These are phyloP conservation scores for Chaetomium globosum DNA, from an alignment of 2,329 filamentous ascomycete genomes.

Conservation along the genomic window DNA sequence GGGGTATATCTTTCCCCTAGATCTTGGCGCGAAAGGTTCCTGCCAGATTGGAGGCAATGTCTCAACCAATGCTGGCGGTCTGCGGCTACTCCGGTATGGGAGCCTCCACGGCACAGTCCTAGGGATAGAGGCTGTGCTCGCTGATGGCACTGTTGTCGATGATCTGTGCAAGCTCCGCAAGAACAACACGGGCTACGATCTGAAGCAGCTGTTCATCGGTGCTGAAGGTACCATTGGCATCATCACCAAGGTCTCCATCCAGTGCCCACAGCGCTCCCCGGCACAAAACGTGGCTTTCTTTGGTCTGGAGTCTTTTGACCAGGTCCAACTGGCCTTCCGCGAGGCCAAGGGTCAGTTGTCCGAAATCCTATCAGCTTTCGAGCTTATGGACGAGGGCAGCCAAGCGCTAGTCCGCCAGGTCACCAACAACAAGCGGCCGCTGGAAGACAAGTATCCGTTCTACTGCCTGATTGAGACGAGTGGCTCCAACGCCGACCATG, in stretches of 20 bases:
- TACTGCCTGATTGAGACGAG: conserved; percentile 97
- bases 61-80: conserved; percentile 89
- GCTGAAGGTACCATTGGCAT: conserved; percentile 94
- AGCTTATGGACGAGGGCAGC: conserved; percentile 88
- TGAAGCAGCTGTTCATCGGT: conserved; percentile 96
- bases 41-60: conserved; percentile 97
- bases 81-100: conserved; percentile 87
- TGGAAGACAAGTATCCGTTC: conserved; percentile 85
- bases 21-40: conserved; percentile 96
- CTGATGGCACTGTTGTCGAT: conserved; percentile 88
- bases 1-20: conserved; percentile 89
- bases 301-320: conserved; percentile 84
- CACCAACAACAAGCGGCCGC: conserved; percentile 74
- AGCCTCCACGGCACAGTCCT: conserved; percentile 92
- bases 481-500: conserved; percentile 91
- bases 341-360: conserved; percentile 88
- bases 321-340: conserved; percentile 81
- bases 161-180: conserved; percentile 87
- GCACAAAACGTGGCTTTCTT: conserved; percentile 96
- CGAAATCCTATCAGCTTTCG: conserved; percentile 95
- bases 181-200: conserved; percentile 98
- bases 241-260: conserved; percentile 85
- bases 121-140: conserved; percentile 88
- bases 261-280: conserved; percentile 83
- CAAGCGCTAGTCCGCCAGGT: conserved; percentile 76